Conservation (phyloP, 805 yeast species). For the Zygosaccharomyces rouxii region DNA sequence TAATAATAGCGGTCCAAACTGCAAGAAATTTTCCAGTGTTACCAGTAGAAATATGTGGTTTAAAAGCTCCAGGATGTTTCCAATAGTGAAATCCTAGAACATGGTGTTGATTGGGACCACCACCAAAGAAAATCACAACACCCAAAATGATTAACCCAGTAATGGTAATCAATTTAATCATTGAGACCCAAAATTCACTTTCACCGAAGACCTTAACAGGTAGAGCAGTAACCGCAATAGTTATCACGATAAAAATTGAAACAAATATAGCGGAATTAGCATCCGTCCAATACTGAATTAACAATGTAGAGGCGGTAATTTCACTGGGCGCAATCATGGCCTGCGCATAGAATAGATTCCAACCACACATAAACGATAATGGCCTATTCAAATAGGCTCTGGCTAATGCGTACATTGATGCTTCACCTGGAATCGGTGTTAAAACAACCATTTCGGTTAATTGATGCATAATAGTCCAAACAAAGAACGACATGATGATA, state of each 20-base stretch:
- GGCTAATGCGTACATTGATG: constrained; percentile 27
- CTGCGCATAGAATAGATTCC: constrained; percentile 48
- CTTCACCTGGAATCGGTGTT: constrained; percentile 56
- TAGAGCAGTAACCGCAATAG: constrained; percentile 20
- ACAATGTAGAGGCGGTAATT: constrained; percentile 39
- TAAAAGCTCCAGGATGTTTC: constrained; percentile 49
- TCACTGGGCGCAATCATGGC: constrained; percentile 48
- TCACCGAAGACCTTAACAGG: constrained; percentile 37
- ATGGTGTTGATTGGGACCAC: constrained; percentile 48
- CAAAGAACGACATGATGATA: constrained; percentile 53
- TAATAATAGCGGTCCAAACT: constrained; percentile 48
- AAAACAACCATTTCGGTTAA: constrained; percentile 61
- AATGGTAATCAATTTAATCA: constrained; percentile 60
- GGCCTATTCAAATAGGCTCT: constrained; percentile 16
- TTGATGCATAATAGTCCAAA: constrained; percentile 43
- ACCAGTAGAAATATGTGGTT: constrained; percentile 32
- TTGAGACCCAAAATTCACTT: constrained; percentile 62
- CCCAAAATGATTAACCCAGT: constrained; percentile 57
- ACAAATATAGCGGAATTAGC: constrained; percentile 40
- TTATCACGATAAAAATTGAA: constrained; percentile 19
- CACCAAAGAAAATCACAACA: constrained; percentile 58
- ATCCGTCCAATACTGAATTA: constrained; percentile 41
- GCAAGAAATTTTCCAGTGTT: constrained; percentile 48
- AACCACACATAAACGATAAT: constrained; percentile 38
- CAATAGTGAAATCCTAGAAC: constrained; percentile 62